Evolutionary conservation across 2,329 filamentous ascomycete genomes (phyloP), one percentile per base, ranked within the genome.

Genomic region (Rhynchosporium graminicola): DNA sequence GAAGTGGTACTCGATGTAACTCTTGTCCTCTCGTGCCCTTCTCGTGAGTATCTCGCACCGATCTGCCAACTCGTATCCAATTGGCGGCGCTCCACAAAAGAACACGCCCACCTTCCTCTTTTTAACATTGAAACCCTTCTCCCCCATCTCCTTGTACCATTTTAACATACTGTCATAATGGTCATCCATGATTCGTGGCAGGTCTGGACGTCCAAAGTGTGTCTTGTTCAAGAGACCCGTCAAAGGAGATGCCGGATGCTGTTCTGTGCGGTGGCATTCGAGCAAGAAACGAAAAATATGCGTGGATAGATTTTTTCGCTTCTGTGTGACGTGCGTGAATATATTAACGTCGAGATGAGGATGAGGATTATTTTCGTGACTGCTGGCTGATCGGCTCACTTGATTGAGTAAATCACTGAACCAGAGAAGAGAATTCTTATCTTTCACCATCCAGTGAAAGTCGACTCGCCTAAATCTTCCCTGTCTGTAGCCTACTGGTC

Each of bases 391-490:
- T n/a, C 68, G 68, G 0, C 74, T 77, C 2, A 81, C 78, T 12
- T 76, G 72, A 67, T 85, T 85, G 4, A 85, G 77, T 0, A 85
- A 78, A 65, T 83, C 79, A 0, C 82, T 83, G 57, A 86, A 81
- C 83, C 83, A 85, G 3, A 82, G 75, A 0, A 86, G 76, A 57
- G 82, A 78, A 71, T 84, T 84, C 61, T 79, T 77, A 52, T 85
- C 82, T 28, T 82, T 80, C 0, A 85, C 82, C 65, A 82, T 83
- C 83, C 83, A 86, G 72, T 86, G 82, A 62, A 86, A 85, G 67
- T 86, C 83, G 0, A 84, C 79, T 3, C 82, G 78, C 40, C 82
- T 78, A 65, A 81, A 80, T 33, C 59, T 48, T 13, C 52, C 42
- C 13, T 56, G 33, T 20, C 42, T n/a, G 10, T 61, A 52, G 20